Percentiles rank a stretch among this genome's conserved stretches.
phyloP scores from a whole-genome alignment of 208 protist genomes.

The Leishmania lainsoni region DNA sequence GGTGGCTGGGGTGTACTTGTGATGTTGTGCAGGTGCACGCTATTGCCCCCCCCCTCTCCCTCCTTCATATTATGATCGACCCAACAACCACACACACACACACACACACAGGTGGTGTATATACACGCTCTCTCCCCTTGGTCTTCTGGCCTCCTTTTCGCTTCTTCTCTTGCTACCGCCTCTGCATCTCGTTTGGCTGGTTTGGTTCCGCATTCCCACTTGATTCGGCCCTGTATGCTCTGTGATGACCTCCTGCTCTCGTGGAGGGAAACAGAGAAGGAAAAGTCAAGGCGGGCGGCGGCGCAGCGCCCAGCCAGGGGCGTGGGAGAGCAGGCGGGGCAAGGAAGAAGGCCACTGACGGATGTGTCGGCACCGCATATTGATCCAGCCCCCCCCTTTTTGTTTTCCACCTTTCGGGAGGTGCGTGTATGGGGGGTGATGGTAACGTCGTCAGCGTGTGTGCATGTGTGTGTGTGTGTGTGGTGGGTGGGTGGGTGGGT shows the following conservation, averaged over 20 bases:
- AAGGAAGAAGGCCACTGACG: background rate
- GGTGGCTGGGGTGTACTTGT: background rate
- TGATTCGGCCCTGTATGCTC: background rate
- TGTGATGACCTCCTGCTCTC: background rate
- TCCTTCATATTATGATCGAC: background rate
- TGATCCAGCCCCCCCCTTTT: background rate
- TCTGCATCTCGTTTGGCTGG: background rate
- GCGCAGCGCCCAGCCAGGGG: background rate
- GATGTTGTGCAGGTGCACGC: background rate
- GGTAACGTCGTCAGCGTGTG: background rate
- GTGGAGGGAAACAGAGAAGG: background rate
- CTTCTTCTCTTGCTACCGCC: background rate
- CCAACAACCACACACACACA: background rate
- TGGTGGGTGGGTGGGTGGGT: no score
- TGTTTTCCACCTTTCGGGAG: background rate
- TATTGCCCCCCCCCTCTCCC: background rate
- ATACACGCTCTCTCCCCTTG: background rate
- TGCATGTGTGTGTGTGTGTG: background rate
- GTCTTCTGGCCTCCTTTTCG: background rate
- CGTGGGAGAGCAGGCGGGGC: background rate
- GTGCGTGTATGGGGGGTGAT: no score
- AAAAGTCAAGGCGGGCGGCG: background rate
- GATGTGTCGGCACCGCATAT: background rate
- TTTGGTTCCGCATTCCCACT: background rate
- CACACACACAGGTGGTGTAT: no score